A percentile compares a stretch with the other conserved stretches of the same genome.
These are phyloP conservation scores for Pholiota molesta DNA, from an alignment of 768 basidiomycete genomes.

Conservation along the genomic window DNA sequence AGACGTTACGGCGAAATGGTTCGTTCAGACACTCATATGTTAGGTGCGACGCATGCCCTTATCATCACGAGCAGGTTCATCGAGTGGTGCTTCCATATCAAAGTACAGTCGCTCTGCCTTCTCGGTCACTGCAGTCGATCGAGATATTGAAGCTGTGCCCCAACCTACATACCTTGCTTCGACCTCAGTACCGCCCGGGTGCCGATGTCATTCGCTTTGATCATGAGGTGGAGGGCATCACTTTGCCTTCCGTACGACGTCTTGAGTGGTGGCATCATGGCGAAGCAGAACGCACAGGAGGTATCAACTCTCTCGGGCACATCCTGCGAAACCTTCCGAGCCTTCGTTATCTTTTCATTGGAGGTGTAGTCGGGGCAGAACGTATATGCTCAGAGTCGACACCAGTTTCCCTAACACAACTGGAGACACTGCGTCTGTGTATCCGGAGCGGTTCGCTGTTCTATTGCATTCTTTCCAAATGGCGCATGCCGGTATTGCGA, in stretches of 20 bases:
- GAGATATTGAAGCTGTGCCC: conserved; percentile 53
- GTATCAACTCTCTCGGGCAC: conserved; percentile 61
- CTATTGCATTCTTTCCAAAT: conserved; percentile 45
- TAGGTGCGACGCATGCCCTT: conserved; percentile 8
- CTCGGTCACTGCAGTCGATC: conserved; percentile 36
- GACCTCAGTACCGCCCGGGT: conserved; percentile 38
- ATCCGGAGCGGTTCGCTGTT: conserved; percentile 53
- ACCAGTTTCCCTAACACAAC: conserved; percentile 41
- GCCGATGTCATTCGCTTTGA: conserved; percentile 46
- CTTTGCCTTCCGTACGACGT: conserved; percentile 54
- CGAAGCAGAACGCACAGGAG: conserved; percentile 62
- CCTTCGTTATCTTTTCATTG: conserved; percentile 59
- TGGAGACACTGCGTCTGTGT: conserved; percentile 58
- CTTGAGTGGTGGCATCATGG: conserved; percentile 72
- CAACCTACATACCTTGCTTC: conserved; percentile 55
- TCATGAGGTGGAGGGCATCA: conserved; percentile 49
- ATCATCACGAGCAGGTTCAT: conserved; percentile 41
- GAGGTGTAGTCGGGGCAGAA: conserved; percentile 42
- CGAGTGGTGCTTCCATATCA: conserved; percentile 63
- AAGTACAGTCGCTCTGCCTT: conserved; percentile 46
- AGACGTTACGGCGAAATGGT: conserved; percentile 34
- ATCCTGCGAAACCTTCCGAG: conserved; percentile 58
- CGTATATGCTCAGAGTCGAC: conserved; percentile 24
- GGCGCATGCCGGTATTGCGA: conserved; percentile 56
- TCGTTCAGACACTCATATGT: conserved; percentile 12